Evolutionary conservation across 345 rosid species (phyloP).

Genomic region (Isatis tinctoria): DNA sequence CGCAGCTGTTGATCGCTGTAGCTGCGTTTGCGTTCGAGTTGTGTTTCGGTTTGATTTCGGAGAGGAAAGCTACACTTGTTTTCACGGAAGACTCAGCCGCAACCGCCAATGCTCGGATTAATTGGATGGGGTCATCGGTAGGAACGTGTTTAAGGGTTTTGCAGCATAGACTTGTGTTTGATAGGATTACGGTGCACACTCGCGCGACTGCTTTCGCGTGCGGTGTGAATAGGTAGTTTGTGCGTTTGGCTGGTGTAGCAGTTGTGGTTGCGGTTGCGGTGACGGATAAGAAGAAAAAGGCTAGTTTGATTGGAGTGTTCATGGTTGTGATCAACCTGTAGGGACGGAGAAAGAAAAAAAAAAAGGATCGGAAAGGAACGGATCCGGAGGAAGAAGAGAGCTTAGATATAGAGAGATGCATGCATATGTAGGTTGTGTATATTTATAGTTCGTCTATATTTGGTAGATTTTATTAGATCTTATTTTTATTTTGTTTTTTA

Average conservation of each 20-base stretch:
- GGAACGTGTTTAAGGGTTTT: constrained; percentile 38
- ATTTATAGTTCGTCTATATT: constrained; percentile 19
- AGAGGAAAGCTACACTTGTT: constrained; percentile 31
- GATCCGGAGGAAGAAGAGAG: not conserved
- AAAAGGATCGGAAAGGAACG: constrained; percentile 5
- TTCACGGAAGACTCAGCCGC: constrained; percentile 35
- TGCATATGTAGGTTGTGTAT: not conserved
- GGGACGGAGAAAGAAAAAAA: constrained; percentile 3
- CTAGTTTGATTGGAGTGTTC: constrained; percentile 28
- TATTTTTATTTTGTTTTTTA: not conserved
- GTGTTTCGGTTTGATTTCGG: constrained; percentile 20
- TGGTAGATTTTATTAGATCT: not conserved
- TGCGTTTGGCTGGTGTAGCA: not conserved
- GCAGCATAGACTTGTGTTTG: constrained; percentile 49
- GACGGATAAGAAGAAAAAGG: not conserved
- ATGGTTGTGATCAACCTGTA: not conserved
- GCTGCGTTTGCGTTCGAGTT: not conserved
- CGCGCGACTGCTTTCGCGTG: constrained; percentile 39
- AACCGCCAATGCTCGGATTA: constrained; percentile 30
- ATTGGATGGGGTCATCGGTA: constrained; percentile 47
- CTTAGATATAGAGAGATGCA: constrained; percentile 1
- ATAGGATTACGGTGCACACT: constrained; percentile 39
- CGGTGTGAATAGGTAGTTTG: constrained; percentile 33
- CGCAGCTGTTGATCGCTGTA: constrained; percentile 10
- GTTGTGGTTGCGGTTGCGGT: not conserved